These are phyloP conservation scores for Conticribra weissflogii DNA, from an alignment of 108 stramenopile genomes.

Conservation along the genomic window DNA sequence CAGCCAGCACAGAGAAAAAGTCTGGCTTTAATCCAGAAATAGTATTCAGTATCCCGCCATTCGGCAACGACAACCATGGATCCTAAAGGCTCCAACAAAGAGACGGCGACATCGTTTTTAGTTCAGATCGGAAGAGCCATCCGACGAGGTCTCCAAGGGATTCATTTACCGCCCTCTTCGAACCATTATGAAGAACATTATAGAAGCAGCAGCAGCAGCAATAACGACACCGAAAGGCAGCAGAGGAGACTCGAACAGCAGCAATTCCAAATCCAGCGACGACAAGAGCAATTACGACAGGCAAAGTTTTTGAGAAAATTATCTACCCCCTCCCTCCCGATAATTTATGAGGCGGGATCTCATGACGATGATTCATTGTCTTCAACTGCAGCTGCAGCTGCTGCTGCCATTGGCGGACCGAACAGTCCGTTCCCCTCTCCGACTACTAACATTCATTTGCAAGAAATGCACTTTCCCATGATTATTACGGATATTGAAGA, in stretches of 20 bases:
- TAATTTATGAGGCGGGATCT: constrained; percentile 12
- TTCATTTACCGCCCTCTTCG: neutral
- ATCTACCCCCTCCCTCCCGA: constrained; percentile 9
- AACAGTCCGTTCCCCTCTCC: no score
- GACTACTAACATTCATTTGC: no score
- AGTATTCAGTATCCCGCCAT: no score
- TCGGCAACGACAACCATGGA: no score
- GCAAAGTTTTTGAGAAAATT: no score
- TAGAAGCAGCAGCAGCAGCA: neutral
- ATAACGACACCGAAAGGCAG: neutral
- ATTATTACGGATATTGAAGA: neutral
- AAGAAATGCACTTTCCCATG: neutral
- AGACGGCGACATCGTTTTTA: neutral
- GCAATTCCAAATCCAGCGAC: neutral
- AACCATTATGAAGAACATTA: no score
- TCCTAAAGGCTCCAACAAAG: constrained; percentile 3
- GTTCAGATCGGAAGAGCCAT: neutral
- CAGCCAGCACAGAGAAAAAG: no score
- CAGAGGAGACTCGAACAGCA: neutral
- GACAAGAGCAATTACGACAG: neutral
- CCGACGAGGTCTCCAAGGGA: neutral
- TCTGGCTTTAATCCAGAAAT: no score
- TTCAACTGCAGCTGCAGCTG: neutral
- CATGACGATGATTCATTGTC: neutral
- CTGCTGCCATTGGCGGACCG: no score